These are phyloP conservation scores for Backusella psychrophila DNA, from an alignment of 192 early-diverging fungal genomes.

Conservation along the genomic window DNA sequence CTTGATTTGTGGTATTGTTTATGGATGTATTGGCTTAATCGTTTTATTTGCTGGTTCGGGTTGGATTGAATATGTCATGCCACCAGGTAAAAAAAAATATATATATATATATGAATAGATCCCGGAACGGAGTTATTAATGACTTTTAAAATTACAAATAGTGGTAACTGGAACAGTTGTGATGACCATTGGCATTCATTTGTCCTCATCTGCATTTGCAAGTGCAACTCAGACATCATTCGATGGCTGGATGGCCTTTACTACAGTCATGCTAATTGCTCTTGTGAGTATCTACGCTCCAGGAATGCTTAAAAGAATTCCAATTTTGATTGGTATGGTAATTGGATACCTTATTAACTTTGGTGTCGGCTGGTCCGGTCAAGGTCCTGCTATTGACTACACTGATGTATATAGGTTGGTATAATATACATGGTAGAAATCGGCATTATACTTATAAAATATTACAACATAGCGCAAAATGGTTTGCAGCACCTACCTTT, in stretches of 20 bases:
- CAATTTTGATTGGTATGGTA: slow-evolving; percentile 50
- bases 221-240: slow-evolving; percentile 37
- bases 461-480: slow-evolving; percentile 25
- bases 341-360: slow-evolving; percentile 39
- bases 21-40: slow-evolving; percentile 36
- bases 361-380: slow-evolving; percentile 33
- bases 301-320: slow-evolving; percentile 41
- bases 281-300: slow-evolving; percentile 49
- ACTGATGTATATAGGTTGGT: slow-evolving; percentile 28
- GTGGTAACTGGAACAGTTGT: slow-evolving; percentile 56
- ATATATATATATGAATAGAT: too few relatives aligned
- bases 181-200: slow-evolving; percentile 52
- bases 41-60: slow-evolving; percentile 42
- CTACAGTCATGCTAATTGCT: slow-evolving; percentile 43
- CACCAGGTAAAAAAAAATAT: slow-evolving; percentile 36
- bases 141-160: slow-evolving; percentile 9
- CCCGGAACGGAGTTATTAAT: background rate
- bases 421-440: background rate
- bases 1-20: slow-evolving; percentile 49
- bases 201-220: slow-evolving; percentile 43
- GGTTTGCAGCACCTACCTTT: slow-evolving; percentile 52
- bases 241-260: slow-evolving; percentile 53
- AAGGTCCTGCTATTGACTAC: slow-evolving; percentile 36
- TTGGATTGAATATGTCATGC: slow-evolving; percentile 51
- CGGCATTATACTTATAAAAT: background rate